Evolutionary conservation across 163 green algal species (phyloP).

Genomic region (Scenedesmus sp.): DNA sequence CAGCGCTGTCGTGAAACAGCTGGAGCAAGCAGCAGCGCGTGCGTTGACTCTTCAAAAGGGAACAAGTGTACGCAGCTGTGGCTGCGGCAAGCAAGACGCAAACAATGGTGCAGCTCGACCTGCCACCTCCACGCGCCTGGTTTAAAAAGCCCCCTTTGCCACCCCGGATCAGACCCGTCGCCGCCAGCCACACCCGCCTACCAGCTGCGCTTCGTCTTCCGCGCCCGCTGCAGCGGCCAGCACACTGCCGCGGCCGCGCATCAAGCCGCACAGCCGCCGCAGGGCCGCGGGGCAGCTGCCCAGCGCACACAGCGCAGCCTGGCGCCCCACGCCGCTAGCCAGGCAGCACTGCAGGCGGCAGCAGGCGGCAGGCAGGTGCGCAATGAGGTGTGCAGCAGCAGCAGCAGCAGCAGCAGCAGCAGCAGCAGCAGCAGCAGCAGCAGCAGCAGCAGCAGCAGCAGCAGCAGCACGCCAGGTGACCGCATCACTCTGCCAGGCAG

Average conservation of each 20-base stretch:
- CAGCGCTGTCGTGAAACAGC: too few species aligned
- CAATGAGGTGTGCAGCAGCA: neutral
- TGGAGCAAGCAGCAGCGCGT: too few species aligned
- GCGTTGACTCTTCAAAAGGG: too few species aligned
- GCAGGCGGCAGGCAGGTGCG: neutral
- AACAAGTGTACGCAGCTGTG: too few species aligned
- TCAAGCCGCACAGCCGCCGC: constrained; percentile 9
- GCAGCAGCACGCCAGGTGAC: neutral
- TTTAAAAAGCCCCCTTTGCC: too few species aligned
- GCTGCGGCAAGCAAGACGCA: too few species aligned
- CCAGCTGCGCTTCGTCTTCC: constrained; percentile 27
- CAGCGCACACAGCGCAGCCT: constrained; percentile 18
- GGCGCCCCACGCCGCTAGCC: constrained; percentile 5
- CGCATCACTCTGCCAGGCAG: too few species aligned
- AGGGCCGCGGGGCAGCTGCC: neutral
- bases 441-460: neutral
- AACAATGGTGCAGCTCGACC: too few species aligned
- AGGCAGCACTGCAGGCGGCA: neutral
- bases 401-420: neutral
- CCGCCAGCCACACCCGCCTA: neutral
- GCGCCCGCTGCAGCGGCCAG: constrained; percentile 32
- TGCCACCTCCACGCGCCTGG: too few species aligned
- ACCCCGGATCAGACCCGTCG: too few species aligned
- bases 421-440: constrained; percentile 8
- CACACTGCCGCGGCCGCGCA: neutral